Evolutionary conservation across 2,329 filamentous ascomycete species (phyloP).

Genomic region (Paecilomyces formosus): DNA sequence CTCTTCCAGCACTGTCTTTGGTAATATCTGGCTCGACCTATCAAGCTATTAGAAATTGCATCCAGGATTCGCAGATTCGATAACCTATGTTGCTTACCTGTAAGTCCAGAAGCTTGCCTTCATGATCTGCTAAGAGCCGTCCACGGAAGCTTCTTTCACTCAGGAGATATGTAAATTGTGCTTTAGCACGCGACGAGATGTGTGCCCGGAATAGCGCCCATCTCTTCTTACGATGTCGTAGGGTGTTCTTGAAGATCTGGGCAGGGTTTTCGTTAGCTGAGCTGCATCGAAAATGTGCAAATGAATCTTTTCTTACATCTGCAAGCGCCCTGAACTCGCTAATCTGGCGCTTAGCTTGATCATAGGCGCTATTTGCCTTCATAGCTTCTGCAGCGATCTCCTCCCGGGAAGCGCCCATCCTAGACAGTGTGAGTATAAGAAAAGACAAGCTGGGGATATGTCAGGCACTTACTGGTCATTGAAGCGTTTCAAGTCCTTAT

Average conservation of each 20-base stretch:
- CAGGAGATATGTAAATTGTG: constrained; percentile 81
- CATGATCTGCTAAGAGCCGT: constrained; percentile 70
- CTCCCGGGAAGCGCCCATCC: constrained; percentile 56
- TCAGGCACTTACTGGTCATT: constrained; percentile 38
- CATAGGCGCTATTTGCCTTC: constrained; percentile 28
- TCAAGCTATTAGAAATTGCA: constrained; percentile 3
- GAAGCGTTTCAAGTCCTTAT: constrained; percentile 51
- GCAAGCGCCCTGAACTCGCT: constrained; percentile 28
- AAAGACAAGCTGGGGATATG: neutral
- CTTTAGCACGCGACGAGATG: constrained; percentile 78
- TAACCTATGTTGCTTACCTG: constrained; percentile 43
- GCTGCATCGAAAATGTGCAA: constrained; percentile 10
- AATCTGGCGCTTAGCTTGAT: constrained; percentile 30
- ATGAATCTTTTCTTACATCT: constrained; percentile 24
- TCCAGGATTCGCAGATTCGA: neutral
- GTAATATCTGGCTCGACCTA: constrained; percentile 62
- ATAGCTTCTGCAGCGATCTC: constrained; percentile 50
- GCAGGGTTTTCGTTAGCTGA: neutral
- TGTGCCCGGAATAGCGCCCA: constrained; percentile 76
- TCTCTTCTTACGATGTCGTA: constrained; percentile 61
- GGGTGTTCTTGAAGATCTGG: constrained; percentile 51
- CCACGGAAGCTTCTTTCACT: constrained; percentile 86
- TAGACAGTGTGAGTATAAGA: constrained; percentile 20
- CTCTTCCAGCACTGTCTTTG: constrained; percentile 63
- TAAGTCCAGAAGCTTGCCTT: constrained; percentile 65